phyloP scores from a whole-genome alignment of 176 grass and related monocot genomes.

The Ampelocalamus luodianensis region DNA sequence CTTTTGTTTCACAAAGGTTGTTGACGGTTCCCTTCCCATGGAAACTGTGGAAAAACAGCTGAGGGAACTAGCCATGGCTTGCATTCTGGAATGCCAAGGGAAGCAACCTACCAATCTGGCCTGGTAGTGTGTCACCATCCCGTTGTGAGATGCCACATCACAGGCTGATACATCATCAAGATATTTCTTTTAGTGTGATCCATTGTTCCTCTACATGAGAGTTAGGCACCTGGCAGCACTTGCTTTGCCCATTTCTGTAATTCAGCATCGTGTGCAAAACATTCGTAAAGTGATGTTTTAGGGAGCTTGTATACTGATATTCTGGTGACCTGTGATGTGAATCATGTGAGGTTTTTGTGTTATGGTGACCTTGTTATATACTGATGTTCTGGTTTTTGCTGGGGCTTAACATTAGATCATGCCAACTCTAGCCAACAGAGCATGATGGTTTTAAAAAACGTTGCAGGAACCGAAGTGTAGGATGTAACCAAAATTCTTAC shows the following conservation, averaged over 20 bases:
- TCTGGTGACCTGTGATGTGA: neutral
- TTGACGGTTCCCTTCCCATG: conserved; percentile 73
- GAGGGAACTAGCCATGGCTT: conserved; percentile 57
- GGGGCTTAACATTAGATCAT: neutral
- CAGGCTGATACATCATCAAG: neutral
- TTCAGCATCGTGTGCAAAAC: neutral
- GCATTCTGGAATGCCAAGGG: conserved; percentile 60
- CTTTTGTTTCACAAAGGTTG: conserved; percentile 50
- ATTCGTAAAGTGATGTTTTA: neutral
- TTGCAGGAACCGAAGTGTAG: neutral
- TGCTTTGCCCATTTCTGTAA: neutral
- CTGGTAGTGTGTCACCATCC: conserved; percentile 21
- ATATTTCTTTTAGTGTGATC: neutral
- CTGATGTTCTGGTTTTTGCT: neutral
- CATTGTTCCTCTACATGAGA: neutral
- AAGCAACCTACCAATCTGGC: conserved; percentile 64
- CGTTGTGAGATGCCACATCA: conserved; percentile 18
- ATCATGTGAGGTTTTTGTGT: too few species aligned
- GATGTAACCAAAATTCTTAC: neutral
- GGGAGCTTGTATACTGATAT: neutral
- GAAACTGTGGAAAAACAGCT: conserved; percentile 74
- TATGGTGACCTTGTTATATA: neutral
- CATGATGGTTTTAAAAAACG: neutral
- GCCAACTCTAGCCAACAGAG: neutral
- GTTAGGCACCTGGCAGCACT: neutral